Evolutionary conservation across 1,139 yeast species (phyloP).

Genomic region (Blastobotrys indianensis): DNA sequence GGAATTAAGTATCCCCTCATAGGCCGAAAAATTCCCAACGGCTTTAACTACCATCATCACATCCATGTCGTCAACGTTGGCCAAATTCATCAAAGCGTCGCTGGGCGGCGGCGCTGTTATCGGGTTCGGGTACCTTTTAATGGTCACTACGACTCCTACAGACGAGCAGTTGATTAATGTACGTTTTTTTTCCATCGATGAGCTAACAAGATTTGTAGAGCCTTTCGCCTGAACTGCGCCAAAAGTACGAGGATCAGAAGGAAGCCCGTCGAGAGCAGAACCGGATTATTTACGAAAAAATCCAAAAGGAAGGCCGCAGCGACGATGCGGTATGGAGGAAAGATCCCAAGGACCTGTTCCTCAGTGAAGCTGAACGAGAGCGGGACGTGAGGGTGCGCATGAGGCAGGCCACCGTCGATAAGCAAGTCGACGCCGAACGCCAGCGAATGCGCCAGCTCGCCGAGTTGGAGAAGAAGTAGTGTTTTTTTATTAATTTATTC

Average conservation of each 20-base stretch:
- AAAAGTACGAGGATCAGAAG: conserved; percentile 64
- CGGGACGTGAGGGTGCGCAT: conserved; percentile 12
- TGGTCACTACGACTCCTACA: conserved; percentile 70
- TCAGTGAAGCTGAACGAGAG: conserved; percentile 21
- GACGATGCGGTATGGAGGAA: conserved; percentile 30
- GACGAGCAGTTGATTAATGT: conserved; percentile 68
- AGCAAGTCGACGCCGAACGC: conserved; percentile 22
- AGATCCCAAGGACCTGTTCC: conserved; percentile 26
- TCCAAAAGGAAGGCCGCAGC: conserved; percentile 15
- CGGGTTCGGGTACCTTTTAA: conserved; percentile 61
- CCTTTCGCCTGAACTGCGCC: conserved; percentile 78
- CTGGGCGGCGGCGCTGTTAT: conserved; percentile 55
- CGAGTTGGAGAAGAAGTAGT: conserved; percentile 24
- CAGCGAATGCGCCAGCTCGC: conserved; percentile 28
- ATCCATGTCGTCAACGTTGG: conserved; percentile 2
- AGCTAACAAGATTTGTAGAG: conserved; percentile 22
- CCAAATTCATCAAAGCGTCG: conserved; percentile 23
- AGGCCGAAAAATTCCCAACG: not conserved
- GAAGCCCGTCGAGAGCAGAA: conserved; percentile 53
- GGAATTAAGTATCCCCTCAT: not conserved
- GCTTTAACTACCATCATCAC: not conserved
- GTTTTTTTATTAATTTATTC: not conserved
- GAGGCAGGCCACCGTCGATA: conserved; percentile 5
- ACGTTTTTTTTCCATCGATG: conserved; percentile 10
- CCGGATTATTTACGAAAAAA: conserved; percentile 42